Evolutionary conservation across 1,139 yeast species (phyloP).

Genomic region (Geotrichum restrictum): DNA sequence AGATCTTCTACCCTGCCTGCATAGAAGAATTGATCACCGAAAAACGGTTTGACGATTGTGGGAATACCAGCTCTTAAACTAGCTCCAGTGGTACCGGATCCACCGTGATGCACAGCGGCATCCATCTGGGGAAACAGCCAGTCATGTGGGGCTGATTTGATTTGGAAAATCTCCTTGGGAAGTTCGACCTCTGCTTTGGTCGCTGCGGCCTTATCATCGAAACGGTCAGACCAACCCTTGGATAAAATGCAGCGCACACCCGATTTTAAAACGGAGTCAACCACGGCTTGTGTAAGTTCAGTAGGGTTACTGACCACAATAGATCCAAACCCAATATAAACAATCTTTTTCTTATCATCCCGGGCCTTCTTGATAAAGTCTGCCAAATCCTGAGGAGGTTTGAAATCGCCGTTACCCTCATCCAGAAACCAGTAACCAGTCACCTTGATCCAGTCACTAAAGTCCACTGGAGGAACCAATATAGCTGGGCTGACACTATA

Average conservation of each 20-base stretch:
- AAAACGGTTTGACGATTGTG: conserved; percentile 86
- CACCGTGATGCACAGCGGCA: conserved; percentile 97
- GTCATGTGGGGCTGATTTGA: conserved; percentile 83
- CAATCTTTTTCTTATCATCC: conserved; percentile 59
- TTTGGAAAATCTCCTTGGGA: conserved; percentile 65
- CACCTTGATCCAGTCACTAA: conserved; percentile 88
- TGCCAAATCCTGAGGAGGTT: conserved; percentile 59
- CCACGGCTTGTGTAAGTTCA: conserved; percentile 70
- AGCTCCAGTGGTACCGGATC: conserved; percentile 96
- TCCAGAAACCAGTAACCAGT: conserved; percentile 95
- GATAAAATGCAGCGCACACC: conserved; percentile 83
- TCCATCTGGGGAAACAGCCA: conserved; percentile 88
- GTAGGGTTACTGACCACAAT: conserved; percentile 83
- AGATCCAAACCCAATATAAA: conserved; percentile 93
- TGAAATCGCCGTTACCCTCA: conserved; percentile 53
- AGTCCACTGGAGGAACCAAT: conserved; percentile 89
- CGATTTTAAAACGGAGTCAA: conserved; percentile 70
- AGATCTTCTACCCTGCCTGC: conserved; percentile 82
- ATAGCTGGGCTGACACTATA: conserved; percentile 85
- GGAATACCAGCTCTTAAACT: conserved; percentile 82
- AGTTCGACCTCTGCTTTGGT: conserved; percentile 51
- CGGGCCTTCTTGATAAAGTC: conserved; percentile 64
- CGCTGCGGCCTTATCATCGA: conserved; percentile 39
- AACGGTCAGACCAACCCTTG: conserved; percentile 92
- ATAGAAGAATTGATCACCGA: conserved; percentile 93